phyloP scores from a whole-genome alignment of 805 yeast genomes.

The Pichia ethanolica region DNA sequence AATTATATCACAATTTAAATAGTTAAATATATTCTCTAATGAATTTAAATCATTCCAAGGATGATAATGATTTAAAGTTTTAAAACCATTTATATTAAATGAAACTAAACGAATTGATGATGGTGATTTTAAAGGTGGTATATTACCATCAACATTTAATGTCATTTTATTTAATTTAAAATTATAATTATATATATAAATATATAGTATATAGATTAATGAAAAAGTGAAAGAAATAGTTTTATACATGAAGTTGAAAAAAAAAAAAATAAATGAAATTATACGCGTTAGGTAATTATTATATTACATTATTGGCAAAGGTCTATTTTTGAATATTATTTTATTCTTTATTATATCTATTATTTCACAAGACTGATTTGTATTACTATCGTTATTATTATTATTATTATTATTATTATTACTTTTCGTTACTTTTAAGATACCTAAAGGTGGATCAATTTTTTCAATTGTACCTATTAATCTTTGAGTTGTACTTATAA shows the following conservation, averaged over 20 bases:
- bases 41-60: slow-evolving; percentile 64
- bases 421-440: slow-evolving; percentile 36
- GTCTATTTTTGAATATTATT: slow-evolving; percentile 58
- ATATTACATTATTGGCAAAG: slow-evolving; percentile 64
- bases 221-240: not conserved
- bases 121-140: not conserved
- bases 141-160: slow-evolving; percentile 1
- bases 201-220: too few relatives aligned
- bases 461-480: slow-evolving; percentile 53
- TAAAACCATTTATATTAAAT: slow-evolving; percentile 80
- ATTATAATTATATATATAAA: too few relatives aligned
- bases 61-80: slow-evolving; percentile 71
- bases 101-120: slow-evolving; percentile 29
- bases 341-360: slow-evolving; percentile 54
- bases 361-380: slow-evolving; percentile 35
- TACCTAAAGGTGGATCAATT: slow-evolving; percentile 58
- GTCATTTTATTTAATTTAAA: too few relatives aligned
- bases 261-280: not conserved
- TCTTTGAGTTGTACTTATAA: slow-evolving; percentile 63
- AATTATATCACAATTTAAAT: slow-evolving; percentile 65
- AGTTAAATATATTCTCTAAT: slow-evolving; percentile 39
- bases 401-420: not conserved
- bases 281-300: not conserved
- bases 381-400: slow-evolving; percentile 15
- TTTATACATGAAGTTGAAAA: not conserved